Evolutionary conservation across 805 yeast genomes (phyloP).

Genomic region (Candida nemodendra): DNA sequence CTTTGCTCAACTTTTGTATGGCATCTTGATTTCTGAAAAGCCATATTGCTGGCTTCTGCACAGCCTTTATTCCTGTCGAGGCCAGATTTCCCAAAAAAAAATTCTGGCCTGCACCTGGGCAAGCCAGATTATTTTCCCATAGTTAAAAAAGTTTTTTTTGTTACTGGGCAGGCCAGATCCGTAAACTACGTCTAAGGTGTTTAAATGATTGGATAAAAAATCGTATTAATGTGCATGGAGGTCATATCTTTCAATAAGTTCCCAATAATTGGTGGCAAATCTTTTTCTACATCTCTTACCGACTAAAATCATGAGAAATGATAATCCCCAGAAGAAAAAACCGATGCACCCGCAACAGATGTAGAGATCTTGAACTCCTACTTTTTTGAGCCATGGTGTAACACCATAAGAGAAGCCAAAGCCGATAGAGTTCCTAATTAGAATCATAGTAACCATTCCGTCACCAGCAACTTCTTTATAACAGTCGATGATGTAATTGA

Average conservation of each 20-base stretch:
- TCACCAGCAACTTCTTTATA: constrained; percentile 32
- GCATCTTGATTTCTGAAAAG: too few relatives aligned
- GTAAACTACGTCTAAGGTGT: too few relatives aligned
- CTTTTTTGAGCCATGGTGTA: constrained; percentile 51
- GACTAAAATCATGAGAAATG: constrained; percentile 16
- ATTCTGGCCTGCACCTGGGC: too few relatives aligned
- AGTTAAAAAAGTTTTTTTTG: too few relatives aligned
- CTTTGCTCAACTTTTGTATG: too few relatives aligned
- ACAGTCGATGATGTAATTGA: constrained; percentile 30
- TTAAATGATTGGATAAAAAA: too few relatives aligned
- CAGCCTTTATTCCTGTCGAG: too few relatives aligned
- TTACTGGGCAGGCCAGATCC: too few relatives aligned
- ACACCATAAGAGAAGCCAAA: constrained; percentile 59
- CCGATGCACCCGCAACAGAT: constrained; percentile 51
- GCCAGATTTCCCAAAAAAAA: too few relatives aligned
- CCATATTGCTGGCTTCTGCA: too few relatives aligned
- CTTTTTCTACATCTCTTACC: constrained; percentile 17
- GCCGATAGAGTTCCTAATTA: constrained; percentile 53
- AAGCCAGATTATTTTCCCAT: too few relatives aligned
- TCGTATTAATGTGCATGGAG: constrained; percentile 11
- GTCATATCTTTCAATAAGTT: constrained; percentile 18
- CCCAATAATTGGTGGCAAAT: constrained; percentile 13
- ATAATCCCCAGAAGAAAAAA: constrained; percentile 36
- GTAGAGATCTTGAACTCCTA: constrained; percentile 48
- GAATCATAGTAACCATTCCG: constrained; percentile 20